Evolutionary conservation across 2,329 filamentous ascomycete genomes (phyloP), one percentile per base, ranked within the genome.

Genomic region (Pseudonectria buxi): DNA sequence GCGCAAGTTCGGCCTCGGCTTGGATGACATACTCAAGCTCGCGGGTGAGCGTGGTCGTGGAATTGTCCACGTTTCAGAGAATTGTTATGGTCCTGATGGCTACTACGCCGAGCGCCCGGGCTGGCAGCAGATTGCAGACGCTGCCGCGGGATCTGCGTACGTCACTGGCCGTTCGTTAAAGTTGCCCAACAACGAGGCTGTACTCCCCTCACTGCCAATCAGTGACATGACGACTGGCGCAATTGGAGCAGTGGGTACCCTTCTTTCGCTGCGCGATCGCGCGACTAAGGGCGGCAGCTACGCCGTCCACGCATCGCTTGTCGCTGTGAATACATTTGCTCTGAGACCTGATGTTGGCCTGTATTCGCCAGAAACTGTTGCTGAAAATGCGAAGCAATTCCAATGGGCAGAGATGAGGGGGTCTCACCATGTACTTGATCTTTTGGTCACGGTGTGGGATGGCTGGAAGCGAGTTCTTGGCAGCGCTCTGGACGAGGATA

Each of bases 61-160:
- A n/a, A 71, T 79, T 14, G 65, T 83, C 11, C 79, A 81, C 47
- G 72, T 82, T 3, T 68, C 71, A 10, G 78, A 83, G 54, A 76
- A 83, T 52, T 83, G 79, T 50, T 83, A 83, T 44, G 81, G 81
- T 0, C 7, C 56, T 52, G 30, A 53, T 66, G 45, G 68, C 56
- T 72, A 76, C 38, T 83, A 77, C 72, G 68, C 71, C 1, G 61
- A 63, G 18, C 64, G 78, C 7, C 72, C 76, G 2, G 79, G 79
- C 7, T 83, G 78, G 77, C 79, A 81, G 50, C 77, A 81, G 47
- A 80, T 81, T 32, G 78, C 76, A 10, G 79, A 83, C 12, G 58
- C 56, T 2, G 56, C 58, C 1, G 44, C 59, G 1, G 59, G 59
- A 2, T 51, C 49, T 7, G 51, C 58, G 10, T 55, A 60, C 24